Evolutionary conservation across 2,329 filamentous ascomycete genomes (phyloP).

Genomic region (Sclerotiophoma versabilis): DNA sequence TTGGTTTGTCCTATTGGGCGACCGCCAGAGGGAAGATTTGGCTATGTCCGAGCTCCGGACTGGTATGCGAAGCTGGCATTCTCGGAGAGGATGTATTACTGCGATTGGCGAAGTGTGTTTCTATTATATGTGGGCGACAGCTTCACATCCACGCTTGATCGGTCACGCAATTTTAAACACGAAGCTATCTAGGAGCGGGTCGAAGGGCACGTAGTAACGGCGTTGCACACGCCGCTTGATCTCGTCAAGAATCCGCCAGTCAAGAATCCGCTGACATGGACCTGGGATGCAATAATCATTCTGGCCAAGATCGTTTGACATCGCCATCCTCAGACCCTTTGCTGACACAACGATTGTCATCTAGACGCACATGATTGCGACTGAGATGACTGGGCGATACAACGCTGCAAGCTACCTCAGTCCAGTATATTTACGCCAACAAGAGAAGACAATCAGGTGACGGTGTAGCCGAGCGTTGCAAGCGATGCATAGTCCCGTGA

Average conservation of each 20-base stretch:
- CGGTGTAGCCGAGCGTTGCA: neutral
- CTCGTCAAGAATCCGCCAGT: conserved; percentile 31
- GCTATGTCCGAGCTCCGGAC: neutral
- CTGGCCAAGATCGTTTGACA: conserved; percentile 9
- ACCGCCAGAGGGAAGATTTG: neutral
- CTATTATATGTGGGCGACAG: conserved; percentile 2
- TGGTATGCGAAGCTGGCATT: neutral
- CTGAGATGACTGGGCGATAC: too few relatives aligned
- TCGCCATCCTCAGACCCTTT: neutral
- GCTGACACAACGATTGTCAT: neutral
- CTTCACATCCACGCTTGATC: neutral
- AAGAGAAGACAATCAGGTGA: neutral
- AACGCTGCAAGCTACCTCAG: neutral
- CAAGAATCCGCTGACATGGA: conserved; percentile 44
- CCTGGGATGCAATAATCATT: conserved; percentile 32
- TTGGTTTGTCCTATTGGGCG: neutral
- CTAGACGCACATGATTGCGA: neutral
- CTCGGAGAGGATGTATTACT: conserved; percentile 5
- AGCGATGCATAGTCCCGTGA: conserved; percentile 4
- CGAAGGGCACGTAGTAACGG: conserved; percentile 6
- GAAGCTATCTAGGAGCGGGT: conserved; percentile 7
- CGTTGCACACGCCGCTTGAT: conserved; percentile 22
- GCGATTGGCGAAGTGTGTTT: conserved; percentile 9
- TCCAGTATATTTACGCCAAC: neutral
- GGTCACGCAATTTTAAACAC: conserved; percentile 12